Conservation (phyloP, 2,329 filamentous ascomycete species). For the Apiospora koreana region DNA sequence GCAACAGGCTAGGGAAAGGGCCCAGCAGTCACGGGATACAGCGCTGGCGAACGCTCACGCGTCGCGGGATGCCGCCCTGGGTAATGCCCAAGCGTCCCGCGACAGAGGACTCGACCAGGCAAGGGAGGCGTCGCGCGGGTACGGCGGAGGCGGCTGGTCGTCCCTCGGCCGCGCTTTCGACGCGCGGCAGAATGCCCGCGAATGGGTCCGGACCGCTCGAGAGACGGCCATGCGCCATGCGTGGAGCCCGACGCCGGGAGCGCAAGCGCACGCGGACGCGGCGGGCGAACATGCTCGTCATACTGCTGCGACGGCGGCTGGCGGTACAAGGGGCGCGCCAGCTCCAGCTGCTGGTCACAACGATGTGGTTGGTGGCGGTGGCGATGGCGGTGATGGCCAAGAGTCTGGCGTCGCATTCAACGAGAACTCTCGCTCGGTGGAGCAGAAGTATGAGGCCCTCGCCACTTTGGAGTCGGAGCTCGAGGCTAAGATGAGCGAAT, state of each 20-base stretch:
- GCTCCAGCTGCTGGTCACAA: not conserved
- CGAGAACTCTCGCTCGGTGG: conserved; percentile 25
- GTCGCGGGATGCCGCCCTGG: not conserved
- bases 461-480: conserved; percentile 39
- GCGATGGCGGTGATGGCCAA: too few relatives aligned
- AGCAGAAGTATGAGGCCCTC: conserved; percentile 38
- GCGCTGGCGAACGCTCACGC: not conserved
- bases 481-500: conserved; percentile 24
- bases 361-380: not conserved
- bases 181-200: not conserved
- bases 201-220: not conserved
- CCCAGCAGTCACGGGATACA: not conserved
- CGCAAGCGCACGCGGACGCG: not conserved
- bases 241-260: not conserved
- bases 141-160: not conserved
- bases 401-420: not conserved
- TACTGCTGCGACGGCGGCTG: not conserved
- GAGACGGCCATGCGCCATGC: not conserved
- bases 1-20: not conserved
- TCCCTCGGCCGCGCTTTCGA: not conserved
- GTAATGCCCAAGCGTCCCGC: not conserved
- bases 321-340: not conserved
- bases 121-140: too few relatives aligned
- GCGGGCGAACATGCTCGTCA: not conserved
- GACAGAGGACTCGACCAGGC: not conserved